Conservation (phyloP, 2,329 filamentous ascomycete genomes). For the Diaporthe caulivora region DNA sequence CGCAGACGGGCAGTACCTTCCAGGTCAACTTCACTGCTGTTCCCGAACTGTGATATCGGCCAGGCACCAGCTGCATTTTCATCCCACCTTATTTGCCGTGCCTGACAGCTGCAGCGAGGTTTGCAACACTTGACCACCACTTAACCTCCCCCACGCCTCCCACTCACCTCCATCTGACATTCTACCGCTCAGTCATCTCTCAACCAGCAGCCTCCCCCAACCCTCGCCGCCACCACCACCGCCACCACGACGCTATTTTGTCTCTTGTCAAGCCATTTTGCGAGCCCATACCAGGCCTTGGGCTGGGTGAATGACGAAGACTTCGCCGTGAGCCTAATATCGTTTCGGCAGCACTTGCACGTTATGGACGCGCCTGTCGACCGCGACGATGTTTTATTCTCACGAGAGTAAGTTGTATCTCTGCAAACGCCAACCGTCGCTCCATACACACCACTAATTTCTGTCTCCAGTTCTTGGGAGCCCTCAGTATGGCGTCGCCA, state of each 20-base stretch:
- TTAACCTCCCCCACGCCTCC: background rate
- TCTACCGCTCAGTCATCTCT: background rate
- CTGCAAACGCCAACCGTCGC: background rate
- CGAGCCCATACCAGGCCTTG: background rate
- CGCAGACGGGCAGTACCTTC: background rate
- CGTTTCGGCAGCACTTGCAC: background rate
- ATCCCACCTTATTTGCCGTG: background rate
- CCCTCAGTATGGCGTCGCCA: constrained; percentile 91
- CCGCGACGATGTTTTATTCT: constrained; percentile 86
- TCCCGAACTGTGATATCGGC: background rate
- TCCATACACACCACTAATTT: constrained; percentile 41
- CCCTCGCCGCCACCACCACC: too few relatives aligned
- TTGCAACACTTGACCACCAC: background rate
- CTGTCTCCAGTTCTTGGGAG: constrained; percentile 78
- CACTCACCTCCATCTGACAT: background rate
- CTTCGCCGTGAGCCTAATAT: background rate
- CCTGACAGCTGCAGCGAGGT: background rate
- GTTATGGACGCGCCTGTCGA: constrained; percentile 7
- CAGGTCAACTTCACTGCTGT: background rate
- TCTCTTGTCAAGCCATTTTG: background rate
- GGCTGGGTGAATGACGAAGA: background rate
- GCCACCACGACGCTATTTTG: background rate
- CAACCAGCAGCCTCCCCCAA: background rate
- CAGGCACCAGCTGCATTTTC: background rate
- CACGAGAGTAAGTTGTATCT: constrained; percentile 81